Evolutionary conservation across 73 alveolate species (phyloP), one percentile per base, ranked within the genome.

Genomic region (Durusdinium trenchii): DNA sequence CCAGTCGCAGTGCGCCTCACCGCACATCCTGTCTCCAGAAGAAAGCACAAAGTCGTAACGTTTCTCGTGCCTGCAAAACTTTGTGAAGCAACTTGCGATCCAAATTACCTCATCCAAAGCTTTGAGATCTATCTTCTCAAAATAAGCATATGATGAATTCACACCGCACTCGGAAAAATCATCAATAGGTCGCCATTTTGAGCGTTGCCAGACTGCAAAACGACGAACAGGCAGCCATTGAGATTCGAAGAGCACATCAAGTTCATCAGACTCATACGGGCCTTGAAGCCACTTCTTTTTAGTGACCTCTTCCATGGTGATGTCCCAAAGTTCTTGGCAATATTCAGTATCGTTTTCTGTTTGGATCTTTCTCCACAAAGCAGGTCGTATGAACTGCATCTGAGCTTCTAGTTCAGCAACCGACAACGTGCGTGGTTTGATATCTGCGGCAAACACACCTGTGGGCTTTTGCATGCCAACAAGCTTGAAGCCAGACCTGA

Each of bases 211-310:
- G 18, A 86, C 26, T 40, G 43, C 82, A 47, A 86, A 86, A 18
- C 95, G 60, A 2, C 95, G 43, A 35, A 86, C 82, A 1, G 95
- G 95, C 12, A 57, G 14, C 95, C 95, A 86, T 14, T 6, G 18
- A 3, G 47, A 61, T 18, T 7, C n/a, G 43, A 47, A 50, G 57
- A 36, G 50, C 28, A 3, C 36, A 6, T 50, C 54, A 18, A 48
- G 38, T 35, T 82, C 73, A 3, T 82, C 93, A 52, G 42, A 50
- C 38, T 52, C 30, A 26, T 45, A 32, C 1, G 94, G 94, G 40
- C 78, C 78, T 2, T 51, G 43, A 20, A 84, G 78, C 94, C 94
- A 84, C 18, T 54, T 57, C 54, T 84, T 84, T 42, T 84, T 28
- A 3, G 14, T 1, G 6, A 38, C 78, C 54, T 84, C 94, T 36